Evolutionary conservation across 352 stramenopile genomes (phyloP).

Genomic region (Globisporangium viniferum): DNA sequence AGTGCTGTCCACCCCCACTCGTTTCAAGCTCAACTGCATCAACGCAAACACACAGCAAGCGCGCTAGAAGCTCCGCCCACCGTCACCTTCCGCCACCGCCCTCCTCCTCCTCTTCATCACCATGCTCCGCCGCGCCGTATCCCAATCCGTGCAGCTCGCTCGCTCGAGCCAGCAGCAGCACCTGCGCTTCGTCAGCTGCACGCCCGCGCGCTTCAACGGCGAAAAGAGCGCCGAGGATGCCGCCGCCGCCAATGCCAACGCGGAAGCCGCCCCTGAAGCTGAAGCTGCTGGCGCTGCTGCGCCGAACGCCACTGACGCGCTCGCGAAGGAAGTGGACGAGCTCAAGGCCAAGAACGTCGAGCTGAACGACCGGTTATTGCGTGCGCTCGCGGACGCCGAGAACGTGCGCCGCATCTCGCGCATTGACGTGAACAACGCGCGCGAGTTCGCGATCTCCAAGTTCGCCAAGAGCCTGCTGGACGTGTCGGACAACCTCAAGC

Average conservation of each 20-base stretch:
- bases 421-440: conserved; percentile 92
- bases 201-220: conserved; percentile 37
- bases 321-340: conserved; percentile 69
- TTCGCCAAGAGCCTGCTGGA: conserved; percentile 97
- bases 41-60: conserved; percentile 8
- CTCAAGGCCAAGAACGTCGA: conserved; percentile 73
- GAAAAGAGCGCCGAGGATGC: conserved; percentile 41
- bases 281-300: conserved; percentile 13
- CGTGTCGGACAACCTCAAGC: conserved; percentile 96
- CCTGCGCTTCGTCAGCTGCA: conserved; percentile 46
- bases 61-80: not conserved
- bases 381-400: conserved; percentile 95
- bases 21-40: conserved; percentile 16
- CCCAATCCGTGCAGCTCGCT: conserved; percentile 19
- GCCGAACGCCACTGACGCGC: conserved; percentile 24
- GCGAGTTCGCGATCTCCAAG: conserved; percentile 94
- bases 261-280: conserved; percentile 10
- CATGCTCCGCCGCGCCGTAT: conserved; percentile 65
- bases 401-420: conserved; percentile 95
- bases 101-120: not conserved
- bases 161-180: conserved; percentile 33
- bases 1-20: conserved; percentile 12
- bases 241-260: conserved; percentile 1
- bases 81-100: not conserved
- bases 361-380: conserved; percentile 84